A percentile compares a stretch with the other conserved stretches of the same genome.
Evolutionary conservation across 2,329 filamentous ascomycete species (phyloP).

Genomic region (Pseudopyricularia javanii): DNA sequence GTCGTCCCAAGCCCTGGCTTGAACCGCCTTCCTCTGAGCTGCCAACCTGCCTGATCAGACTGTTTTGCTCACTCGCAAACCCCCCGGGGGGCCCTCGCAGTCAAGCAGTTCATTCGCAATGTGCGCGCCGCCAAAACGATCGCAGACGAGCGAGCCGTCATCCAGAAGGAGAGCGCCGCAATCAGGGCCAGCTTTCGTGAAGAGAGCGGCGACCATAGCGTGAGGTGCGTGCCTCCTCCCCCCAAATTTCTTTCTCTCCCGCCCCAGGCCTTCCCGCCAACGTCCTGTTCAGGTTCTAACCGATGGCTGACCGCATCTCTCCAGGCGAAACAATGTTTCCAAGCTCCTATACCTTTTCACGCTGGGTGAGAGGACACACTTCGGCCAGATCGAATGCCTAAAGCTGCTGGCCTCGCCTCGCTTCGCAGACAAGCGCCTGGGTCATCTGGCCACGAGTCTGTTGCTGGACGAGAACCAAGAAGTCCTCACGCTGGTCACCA

Average conservation of each 20-base stretch:
- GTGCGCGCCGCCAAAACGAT: slow-evolving; percentile 98
- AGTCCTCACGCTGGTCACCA: slow-evolving; percentile 91
- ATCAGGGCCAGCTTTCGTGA: slow-evolving; percentile 97
- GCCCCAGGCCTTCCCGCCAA: neutral
- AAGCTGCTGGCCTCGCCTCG: slow-evolving; percentile 93
- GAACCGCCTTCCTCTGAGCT: too few relatives aligned
- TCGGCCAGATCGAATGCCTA: slow-evolving; percentile 97
- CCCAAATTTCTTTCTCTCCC: neutral
- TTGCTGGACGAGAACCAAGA: slow-evolving; percentile 97
- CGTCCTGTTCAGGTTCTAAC: slow-evolving; percentile 1
- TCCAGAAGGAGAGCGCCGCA: slow-evolving; percentile 96
- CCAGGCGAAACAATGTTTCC: slow-evolving; percentile 93
- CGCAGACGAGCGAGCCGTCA: slow-evolving; percentile 93
- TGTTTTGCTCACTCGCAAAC: neutral
- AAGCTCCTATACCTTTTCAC: slow-evolving; percentile 98
- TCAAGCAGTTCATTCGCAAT: slow-evolving; percentile 99
- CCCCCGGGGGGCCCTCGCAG: slow-evolving; percentile 30
- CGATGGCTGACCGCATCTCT: neutral
- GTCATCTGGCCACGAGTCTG: slow-evolving; percentile 92
- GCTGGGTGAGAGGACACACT: slow-evolving; percentile 91
- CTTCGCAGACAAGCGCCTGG: slow-evolving; percentile 93
- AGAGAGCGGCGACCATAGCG: slow-evolving; percentile 82
- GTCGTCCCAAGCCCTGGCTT: neutral
- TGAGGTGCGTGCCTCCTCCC: slow-evolving; percentile 46
- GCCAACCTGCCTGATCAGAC: neutral